phyloP scores from a whole-genome alignment of 441 rosid species.

The Mallotus repandus region DNA sequence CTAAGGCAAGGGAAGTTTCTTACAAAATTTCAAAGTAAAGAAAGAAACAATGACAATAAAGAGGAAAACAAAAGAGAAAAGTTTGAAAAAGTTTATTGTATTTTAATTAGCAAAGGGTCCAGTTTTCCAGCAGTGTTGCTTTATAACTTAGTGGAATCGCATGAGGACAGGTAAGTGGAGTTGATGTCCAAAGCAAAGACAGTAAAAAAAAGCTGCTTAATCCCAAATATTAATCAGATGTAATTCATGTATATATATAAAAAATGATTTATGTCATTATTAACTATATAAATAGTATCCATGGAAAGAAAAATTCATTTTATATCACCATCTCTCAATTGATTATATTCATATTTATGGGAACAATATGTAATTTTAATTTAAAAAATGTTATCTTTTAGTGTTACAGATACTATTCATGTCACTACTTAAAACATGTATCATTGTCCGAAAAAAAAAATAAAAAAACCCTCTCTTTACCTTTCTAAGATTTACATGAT shows the following conservation, averaged over 20 bases:
- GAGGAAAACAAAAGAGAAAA: constrained; percentile 16
- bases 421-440: too few relatives aligned
- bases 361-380: too few relatives aligned
- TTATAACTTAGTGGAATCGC: constrained; percentile 42
- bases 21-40: constrained; percentile 11
- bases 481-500: neutral
- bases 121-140: constrained; percentile 17
- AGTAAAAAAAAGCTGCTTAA: constrained; percentile 20
- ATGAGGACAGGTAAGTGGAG: constrained; percentile 32
- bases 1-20: constrained; percentile 5
- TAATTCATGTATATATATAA: neutral
- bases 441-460: too few relatives aligned
- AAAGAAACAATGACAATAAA: constrained; percentile 12
- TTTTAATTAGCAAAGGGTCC: constrained; percentile 28
- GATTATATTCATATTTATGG: too few relatives aligned
- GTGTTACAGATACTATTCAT: too few relatives aligned
- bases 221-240: neutral
- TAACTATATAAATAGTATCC: too few relatives aligned
- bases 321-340: too few relatives aligned
- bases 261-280: too few relatives aligned
- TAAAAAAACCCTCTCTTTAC: neutral
- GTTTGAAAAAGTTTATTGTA: constrained; percentile 15
- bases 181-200: constrained; percentile 15
- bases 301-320: too few relatives aligned
- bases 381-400: too few relatives aligned